phyloP scores from a whole-genome alignment of 352 stramenopile species.

The Elongisporangium senticosum region DNA sequence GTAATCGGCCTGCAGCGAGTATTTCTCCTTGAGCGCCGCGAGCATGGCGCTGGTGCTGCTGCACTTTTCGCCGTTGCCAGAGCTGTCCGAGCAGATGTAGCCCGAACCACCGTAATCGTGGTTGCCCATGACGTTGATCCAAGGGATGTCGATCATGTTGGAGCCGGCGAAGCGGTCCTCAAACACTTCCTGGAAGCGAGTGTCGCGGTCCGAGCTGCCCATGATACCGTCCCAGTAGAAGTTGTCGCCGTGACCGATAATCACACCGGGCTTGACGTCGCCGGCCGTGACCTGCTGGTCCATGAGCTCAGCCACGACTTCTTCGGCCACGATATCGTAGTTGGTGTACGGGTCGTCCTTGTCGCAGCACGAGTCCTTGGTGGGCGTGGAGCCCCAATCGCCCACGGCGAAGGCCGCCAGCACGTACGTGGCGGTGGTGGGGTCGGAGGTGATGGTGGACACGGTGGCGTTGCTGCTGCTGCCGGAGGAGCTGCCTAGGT shows the following conservation, averaged over 20 bases:
- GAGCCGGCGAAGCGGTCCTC: slow-evolving; percentile 53
- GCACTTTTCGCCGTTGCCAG: slow-evolving; percentile 34
- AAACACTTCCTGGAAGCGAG: slow-evolving; percentile 67
- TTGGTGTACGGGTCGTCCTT: slow-evolving; percentile 30
- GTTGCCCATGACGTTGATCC: slow-evolving; percentile 75
- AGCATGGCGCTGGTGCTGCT: slow-evolving; percentile 39
- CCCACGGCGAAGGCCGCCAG: slow-evolving; percentile 49
- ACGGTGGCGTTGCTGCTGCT: slow-evolving; percentile 16
- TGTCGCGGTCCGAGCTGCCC: slow-evolving; percentile 26
- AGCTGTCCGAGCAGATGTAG: slow-evolving; percentile 53
- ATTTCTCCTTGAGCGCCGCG: slow-evolving; percentile 44
- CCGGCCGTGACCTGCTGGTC: slow-evolving; percentile 33
- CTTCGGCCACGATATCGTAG: slow-evolving; percentile 40
- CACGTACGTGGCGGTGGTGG: slow-evolving; percentile 31
- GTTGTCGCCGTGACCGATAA: slow-evolving; percentile 77
- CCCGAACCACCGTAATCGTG: slow-evolving; percentile 76
- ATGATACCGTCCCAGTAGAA: slow-evolving; percentile 81
- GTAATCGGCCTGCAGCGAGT: slow-evolving; percentile 56
- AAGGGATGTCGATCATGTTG: slow-evolving; percentile 52
- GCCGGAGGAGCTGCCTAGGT: slow-evolving; percentile 18
- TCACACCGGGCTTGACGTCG: slow-evolving; percentile 40
- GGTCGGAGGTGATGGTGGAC: slow-evolving; percentile 40
- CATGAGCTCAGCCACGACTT: slow-evolving; percentile 44
- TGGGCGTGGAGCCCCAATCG: slow-evolving; percentile 48
- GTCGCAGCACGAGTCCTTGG: slow-evolving; percentile 46